Evolutionary conservation across 176 grass and related monocot genomes (phyloP).

Genomic region (Avena insularis): DNA sequence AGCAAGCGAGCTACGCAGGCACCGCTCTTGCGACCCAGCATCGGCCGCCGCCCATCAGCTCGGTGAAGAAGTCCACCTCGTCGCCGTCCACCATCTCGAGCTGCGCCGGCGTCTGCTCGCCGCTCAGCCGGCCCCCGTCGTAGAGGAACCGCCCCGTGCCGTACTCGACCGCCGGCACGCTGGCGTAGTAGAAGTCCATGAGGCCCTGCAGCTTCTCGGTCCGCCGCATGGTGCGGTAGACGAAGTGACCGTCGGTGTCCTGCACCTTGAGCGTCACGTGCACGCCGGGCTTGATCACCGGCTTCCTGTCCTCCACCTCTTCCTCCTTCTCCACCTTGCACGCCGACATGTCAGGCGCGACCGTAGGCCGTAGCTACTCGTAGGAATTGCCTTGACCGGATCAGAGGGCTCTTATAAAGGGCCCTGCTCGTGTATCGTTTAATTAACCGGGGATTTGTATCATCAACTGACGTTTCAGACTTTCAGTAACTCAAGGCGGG

Average conservation of each 20-base stretch:
- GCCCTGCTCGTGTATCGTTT: too few relatives aligned
- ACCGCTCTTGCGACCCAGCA: not conserved
- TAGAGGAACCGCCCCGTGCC: constrained; percentile 42
- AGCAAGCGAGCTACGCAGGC: not conserved
- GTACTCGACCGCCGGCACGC: not conserved
- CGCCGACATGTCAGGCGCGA: not conserved
- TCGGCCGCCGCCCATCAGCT: constrained; percentile 27
- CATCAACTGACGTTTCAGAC: too few relatives aligned
- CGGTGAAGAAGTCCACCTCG: constrained; percentile 45
- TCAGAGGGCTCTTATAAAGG: too few relatives aligned
- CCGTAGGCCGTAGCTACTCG: too few relatives aligned
- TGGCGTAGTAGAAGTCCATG: constrained; percentile 46
- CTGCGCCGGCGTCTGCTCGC: constrained; percentile 30
- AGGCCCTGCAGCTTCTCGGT: constrained; percentile 32
- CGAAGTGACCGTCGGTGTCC: constrained; percentile 15
- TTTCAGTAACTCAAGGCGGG: too few relatives aligned
- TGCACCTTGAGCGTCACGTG: constrained; percentile 45
- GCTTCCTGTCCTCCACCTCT: constrained; percentile 23
- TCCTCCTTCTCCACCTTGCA: not conserved
- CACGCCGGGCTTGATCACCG: constrained; percentile 48
- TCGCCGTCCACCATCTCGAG: constrained; percentile 34
- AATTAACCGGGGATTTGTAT: too few relatives aligned
- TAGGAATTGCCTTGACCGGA: too few relatives aligned
- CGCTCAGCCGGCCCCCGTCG: constrained; percentile 21
- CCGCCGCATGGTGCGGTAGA: not conserved